phyloP scores from a whole-genome alignment of 1,139 yeast genomes.

The Geotrichum carabidarum region DNA sequence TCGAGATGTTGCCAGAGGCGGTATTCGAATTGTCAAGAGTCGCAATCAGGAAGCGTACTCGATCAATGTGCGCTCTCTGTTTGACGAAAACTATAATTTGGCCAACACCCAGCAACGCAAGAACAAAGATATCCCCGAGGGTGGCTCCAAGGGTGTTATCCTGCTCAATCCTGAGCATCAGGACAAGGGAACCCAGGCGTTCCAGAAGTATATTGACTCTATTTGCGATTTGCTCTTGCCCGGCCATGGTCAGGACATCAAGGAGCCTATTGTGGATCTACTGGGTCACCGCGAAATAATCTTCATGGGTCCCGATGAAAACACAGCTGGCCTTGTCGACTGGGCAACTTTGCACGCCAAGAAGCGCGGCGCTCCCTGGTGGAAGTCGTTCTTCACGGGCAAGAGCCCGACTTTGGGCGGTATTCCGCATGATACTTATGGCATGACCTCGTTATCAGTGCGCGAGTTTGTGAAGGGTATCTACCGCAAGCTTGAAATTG shows the following conservation, averaged over 20 bases:
- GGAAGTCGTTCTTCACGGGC: constrained; percentile 98
- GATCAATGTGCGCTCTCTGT: constrained; percentile 77
- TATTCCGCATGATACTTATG: constrained; percentile 96
- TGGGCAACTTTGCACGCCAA: constrained; percentile 99
- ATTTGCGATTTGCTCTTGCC: constrained; percentile 80
- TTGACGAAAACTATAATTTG: constrained; percentile 93
- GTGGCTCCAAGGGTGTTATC: constrained; percentile 97
- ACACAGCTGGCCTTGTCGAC: constrained; percentile 90
- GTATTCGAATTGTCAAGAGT: constrained; percentile 93
- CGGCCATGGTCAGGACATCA: constrained; percentile 65
- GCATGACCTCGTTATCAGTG: constrained; percentile 94
- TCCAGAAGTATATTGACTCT: constrained; percentile 88
- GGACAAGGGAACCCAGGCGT: constrained; percentile 77
- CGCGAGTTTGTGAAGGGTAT: constrained; percentile 88
- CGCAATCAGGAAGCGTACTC: constrained; percentile 82
- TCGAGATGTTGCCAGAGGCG: constrained; percentile 97
- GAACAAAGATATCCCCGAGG: constrained; percentile 98
- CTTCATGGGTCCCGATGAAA: constrained; percentile 98
- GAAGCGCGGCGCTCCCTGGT: constrained; percentile 93
- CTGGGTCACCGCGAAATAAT: constrained; percentile 81
- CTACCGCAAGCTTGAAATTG: constrained; percentile 66
- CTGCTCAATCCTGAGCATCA: constrained; percentile 73
- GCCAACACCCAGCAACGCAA: constrained; percentile 96
- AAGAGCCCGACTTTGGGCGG: constrained; percentile 91
- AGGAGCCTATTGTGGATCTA: constrained; percentile 80